Evolutionary conservation across 225 moss, liverwort and hornwort genomes (phyloP).

Genomic region (Antitrichia curtipendula): DNA sequence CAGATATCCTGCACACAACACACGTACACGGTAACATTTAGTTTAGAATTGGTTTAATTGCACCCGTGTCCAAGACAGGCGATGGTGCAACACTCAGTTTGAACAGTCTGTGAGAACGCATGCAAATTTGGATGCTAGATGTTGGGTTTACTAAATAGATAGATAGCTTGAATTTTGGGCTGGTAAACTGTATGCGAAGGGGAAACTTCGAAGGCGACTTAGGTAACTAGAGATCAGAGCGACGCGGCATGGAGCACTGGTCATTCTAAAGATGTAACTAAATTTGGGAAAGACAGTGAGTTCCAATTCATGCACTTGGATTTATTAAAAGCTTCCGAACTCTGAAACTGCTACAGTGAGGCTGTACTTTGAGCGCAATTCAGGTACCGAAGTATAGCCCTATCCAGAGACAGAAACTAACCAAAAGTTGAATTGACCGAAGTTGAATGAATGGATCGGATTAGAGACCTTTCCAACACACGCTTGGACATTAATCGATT

Average conservation of each 20-base stretch:
- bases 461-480: not conserved
- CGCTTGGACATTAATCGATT: not conserved
- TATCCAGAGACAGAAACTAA: not conserved
- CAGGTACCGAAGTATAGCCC: not conserved
- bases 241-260: not conserved
- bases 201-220: not conserved
- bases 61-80: not conserved
- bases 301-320: not conserved
- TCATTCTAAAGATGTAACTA: not conserved
- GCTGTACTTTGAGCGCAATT: no score
- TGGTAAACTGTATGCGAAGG: not conserved
- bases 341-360: not conserved
- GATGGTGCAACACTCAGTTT: not conserved
- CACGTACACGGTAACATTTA: not conserved
- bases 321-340: not conserved
- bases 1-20: not conserved
- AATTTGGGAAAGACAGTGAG: not conserved
- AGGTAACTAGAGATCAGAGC: not conserved
- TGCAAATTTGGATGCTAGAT: not conserved
- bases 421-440: not conserved
- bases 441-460: not conserved
- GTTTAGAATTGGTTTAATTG: not conserved
- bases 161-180: not conserved
- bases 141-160: not conserved
- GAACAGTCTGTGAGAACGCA: not conserved